Evolutionary conservation across 495 filamentous ascomycete species (phyloP).

Genomic region (Baudoinia panamericana): DNA sequence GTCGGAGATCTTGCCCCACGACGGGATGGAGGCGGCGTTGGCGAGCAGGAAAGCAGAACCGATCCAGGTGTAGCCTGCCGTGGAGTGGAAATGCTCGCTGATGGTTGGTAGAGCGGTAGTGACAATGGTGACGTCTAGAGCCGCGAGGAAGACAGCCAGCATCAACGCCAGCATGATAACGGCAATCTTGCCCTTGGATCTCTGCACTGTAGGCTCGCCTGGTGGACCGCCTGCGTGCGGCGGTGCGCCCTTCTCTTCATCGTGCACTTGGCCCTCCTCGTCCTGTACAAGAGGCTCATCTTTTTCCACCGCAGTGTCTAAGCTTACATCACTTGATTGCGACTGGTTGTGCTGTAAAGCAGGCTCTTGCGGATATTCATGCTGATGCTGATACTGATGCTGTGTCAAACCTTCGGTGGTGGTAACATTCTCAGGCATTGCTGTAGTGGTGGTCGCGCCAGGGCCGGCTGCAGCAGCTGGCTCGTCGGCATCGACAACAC

Average conservation of each 20-base stretch:
- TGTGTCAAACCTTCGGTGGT: slow-evolving; percentile 4
- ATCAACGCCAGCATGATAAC: slow-evolving; percentile 29
- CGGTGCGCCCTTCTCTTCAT: slow-evolving; percentile 11
- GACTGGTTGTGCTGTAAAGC: slow-evolving; percentile 2
- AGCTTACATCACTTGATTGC: slow-evolving; percentile 8
- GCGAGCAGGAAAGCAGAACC: slow-evolving; percentile 45
- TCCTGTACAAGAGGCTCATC: too few species aligned
- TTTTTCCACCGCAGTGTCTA: slow-evolving; percentile 4
- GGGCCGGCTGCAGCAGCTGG: slow-evolving; percentile 2
- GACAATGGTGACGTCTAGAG: slow-evolving; percentile 34
- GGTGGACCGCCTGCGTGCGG: not conserved
- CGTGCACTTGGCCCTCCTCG: slow-evolving; percentile 2
- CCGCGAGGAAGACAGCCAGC: slow-evolving; percentile 32
- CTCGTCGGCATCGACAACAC: too few species aligned
- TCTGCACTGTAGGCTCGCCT: slow-evolving; percentile 2
- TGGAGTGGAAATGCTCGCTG: slow-evolving; percentile 32
- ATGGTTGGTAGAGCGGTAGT: slow-evolving; percentile 42
- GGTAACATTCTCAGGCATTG: slow-evolving; percentile 12
- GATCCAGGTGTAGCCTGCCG: slow-evolving; percentile 42
- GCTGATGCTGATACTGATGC: too few species aligned
- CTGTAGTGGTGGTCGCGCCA: slow-evolving; percentile 2
- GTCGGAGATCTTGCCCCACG: slow-evolving; percentile 76
- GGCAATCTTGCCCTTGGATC: slow-evolving; percentile 28
- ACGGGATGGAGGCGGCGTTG: slow-evolving; percentile 52
- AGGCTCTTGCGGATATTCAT: too few species aligned